Evolutionary conservation across 768 basidiomycete genomes (phyloP).

Genomic region (Podaxis sp.): DNA sequence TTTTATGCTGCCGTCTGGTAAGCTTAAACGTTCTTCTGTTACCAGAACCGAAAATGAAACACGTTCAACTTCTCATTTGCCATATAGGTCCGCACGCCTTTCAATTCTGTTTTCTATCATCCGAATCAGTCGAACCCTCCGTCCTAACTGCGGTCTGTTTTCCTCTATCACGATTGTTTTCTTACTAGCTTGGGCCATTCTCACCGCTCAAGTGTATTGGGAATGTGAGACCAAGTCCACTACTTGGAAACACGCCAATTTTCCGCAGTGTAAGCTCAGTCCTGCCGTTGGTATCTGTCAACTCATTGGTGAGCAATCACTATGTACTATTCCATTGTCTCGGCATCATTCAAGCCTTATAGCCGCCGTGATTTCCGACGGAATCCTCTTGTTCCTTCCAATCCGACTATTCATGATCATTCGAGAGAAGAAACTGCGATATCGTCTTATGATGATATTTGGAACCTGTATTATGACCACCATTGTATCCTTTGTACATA

Average conservation of each 20-base stretch:
- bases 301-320: not conserved
- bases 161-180: conserved; percentile 29
- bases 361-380: conserved; percentile 35
- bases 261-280: conserved; percentile 6
- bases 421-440: conserved; percentile 36
- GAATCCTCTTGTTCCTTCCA: conserved; percentile 44
- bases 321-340: too few species aligned
- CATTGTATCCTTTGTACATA: conserved; percentile 45
- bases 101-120: conserved; percentile 45
- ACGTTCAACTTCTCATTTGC: not conserved
- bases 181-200: conserved; percentile 29
- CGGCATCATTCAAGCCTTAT: too few species aligned
- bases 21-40: not conserved
- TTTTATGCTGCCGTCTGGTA: conserved; percentile 42
- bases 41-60: too few species aligned
- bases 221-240: conserved; percentile 35
- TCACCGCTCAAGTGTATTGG: conserved; percentile 46
- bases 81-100: conserved; percentile 5
- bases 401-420: conserved; percentile 43
- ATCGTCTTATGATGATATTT: conserved; percentile 49
- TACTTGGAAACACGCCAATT: not conserved
- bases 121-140: conserved; percentile 39
- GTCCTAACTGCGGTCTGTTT: not conserved
- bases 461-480: conserved; percentile 53
- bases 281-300: not conserved